Conservation (phyloP, 768 basidiomycete genomes). For the Naganishia onofrii region DNA sequence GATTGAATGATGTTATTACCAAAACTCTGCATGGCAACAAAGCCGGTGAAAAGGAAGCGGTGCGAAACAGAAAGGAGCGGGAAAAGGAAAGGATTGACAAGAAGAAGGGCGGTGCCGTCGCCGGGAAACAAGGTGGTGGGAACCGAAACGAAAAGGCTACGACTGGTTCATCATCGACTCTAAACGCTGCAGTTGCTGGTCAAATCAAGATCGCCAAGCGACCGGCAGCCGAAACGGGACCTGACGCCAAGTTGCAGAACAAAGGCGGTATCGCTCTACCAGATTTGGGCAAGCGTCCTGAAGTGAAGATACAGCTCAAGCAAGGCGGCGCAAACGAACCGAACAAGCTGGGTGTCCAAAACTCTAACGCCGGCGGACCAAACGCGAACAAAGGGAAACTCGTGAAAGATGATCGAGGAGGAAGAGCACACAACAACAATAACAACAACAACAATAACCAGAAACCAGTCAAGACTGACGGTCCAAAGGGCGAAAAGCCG, state of each 20-base stretch:
- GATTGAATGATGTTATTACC: neutral
- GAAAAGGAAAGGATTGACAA: constrained; percentile 7
- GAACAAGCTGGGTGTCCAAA: neutral
- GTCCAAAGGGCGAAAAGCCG: neutral
- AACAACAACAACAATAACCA: neutral
- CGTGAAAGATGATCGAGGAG: neutral
- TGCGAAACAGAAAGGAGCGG: constrained; percentile 11
- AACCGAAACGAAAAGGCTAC: constrained; percentile 7
- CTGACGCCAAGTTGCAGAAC: neutral
- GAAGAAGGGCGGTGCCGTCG: neutral
- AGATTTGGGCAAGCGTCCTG: neutral
- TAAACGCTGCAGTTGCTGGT: neutral
- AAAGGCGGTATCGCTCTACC: neutral
- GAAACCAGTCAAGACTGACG: neutral
- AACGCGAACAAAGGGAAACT: neutral
- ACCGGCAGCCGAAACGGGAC: neutral
- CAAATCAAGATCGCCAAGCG: constrained; percentile 23
- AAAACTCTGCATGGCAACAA: neutral
- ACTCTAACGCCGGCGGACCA: neutral
- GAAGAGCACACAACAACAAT: neutral
- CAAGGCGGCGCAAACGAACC: neutral
- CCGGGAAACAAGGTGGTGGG: neutral
- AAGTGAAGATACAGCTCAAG: constrained; percentile 4
- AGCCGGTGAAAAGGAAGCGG: neutral
- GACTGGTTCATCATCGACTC: neutral